Evolutionary conservation across 2,329 filamentous ascomycete species (phyloP).

Genomic region (Cytospora leucostoma): DNA sequence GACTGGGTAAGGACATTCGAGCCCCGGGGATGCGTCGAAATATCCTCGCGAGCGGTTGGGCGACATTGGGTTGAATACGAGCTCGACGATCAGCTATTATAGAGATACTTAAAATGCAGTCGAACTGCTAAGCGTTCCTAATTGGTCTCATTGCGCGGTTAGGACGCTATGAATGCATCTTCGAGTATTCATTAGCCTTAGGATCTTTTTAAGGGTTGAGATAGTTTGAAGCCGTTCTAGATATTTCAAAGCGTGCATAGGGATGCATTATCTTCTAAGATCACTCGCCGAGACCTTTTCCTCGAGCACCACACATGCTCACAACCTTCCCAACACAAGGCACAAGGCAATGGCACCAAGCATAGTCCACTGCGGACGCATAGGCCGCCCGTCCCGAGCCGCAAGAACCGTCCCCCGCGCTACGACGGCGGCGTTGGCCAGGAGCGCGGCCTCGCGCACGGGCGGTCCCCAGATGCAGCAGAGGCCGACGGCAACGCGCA

Average conservation of each 20-base stretch:
- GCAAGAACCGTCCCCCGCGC: conserved; percentile 29
- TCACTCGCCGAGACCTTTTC: conserved; percentile 51
- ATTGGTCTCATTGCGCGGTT: too few relatives aligned
- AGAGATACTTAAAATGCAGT: too few relatives aligned
- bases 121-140: too few relatives aligned
- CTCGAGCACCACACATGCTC: conserved; percentile 40
- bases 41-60: too few relatives aligned
- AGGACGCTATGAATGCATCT: too few relatives aligned
- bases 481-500: conserved; percentile 30
- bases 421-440: conserved; percentile 29
- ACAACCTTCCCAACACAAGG: conserved; percentile 14
- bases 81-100: too few relatives aligned
- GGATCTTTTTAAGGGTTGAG: conserved; percentile 11
- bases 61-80: too few relatives aligned
- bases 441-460: conserved; percentile 28
- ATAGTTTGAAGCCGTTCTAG: conserved; percentile 11
- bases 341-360: conserved; percentile 27
- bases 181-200: too few relatives aligned
- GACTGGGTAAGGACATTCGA: too few relatives aligned
- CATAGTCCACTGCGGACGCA: conserved; percentile 32
- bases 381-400: conserved; percentile 29
- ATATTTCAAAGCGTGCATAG: conserved; percentile 5
- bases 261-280: neutral
- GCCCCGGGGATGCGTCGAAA: too few relatives aligned
- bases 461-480: conserved; percentile 29